Evolutionary conservation across 305 asterid genomes (phyloP).

Genomic region (Fraxinus baroniana): DNA sequence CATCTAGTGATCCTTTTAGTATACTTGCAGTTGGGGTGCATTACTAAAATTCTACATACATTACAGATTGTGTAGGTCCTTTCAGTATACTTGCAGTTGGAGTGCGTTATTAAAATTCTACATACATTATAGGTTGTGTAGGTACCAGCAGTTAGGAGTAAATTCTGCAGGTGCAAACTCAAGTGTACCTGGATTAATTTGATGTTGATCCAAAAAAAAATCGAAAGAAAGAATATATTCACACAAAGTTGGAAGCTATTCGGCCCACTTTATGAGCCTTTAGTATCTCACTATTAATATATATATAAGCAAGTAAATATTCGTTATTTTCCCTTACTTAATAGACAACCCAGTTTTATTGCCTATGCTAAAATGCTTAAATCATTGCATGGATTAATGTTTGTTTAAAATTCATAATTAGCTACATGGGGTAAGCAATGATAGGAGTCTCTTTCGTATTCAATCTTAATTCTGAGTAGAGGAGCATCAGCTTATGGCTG

Average conservation of each 20-base stretch:
- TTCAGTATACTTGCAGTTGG: not conserved
- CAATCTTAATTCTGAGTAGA: not conserved
- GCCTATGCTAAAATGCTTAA: not conserved
- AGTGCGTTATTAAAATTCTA: not conserved
- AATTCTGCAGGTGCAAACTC: not conserved
- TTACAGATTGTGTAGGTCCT: not conserved
- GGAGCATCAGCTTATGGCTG: not conserved
- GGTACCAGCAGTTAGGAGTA: not conserved
- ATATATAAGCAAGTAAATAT: not conserved
- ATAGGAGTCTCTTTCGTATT: not conserved
- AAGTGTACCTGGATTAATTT: not conserved
- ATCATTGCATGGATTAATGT: not conserved
- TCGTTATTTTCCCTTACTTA: not conserved
- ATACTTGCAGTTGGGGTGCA: not conserved
- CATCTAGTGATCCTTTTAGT: not conserved
- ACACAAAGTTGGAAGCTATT: not conserved
- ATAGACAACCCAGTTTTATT: not conserved
- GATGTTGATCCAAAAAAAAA: not conserved
- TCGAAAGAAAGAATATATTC: not conserved
- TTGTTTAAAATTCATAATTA: not conserved
- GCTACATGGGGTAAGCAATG: not conserved
- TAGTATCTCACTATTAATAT: not conserved
- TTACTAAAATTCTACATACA: not conserved
- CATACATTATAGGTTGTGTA: not conserved
- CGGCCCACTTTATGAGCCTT: not conserved